phyloP scores from a whole-genome alignment of 495 filamentous ascomycete genomes.

The Neurospora sp. region DNA sequence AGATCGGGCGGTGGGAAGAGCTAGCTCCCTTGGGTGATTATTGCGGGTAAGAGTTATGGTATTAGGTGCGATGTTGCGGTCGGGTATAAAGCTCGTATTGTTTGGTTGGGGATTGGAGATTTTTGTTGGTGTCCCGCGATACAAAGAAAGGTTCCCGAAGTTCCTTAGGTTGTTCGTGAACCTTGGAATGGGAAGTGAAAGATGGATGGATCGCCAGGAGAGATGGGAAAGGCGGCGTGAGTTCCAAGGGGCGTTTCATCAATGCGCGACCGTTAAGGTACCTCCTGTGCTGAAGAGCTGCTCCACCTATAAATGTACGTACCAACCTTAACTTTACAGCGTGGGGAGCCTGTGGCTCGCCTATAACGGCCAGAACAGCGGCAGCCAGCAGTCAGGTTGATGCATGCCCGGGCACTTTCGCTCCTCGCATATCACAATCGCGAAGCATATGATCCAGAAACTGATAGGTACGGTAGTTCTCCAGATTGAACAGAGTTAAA shows the following conservation, averaged over 20 bases:
- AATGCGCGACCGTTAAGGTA: neutral
- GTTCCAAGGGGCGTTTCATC: neutral
- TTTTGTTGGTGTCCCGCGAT: neutral
- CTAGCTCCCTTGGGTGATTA: neutral
- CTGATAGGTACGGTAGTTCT: neutral
- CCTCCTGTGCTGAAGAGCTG: neutral
- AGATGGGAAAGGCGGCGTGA: neutral
- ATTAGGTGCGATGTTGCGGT: neutral
- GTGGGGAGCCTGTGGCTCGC: neutral
- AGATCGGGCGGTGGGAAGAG: neutral
- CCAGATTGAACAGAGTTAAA: neutral
- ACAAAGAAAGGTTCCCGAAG: neutral
- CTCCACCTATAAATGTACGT: neutral
- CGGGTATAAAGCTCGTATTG: neutral
- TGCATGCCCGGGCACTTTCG: neutral
- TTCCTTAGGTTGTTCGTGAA: neutral
- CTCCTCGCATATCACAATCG: neutral
- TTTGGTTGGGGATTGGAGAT: neutral
- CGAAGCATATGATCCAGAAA: neutral
- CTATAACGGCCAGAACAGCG: neutral
- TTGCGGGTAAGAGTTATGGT: neutral
- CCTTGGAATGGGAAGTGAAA: neutral
- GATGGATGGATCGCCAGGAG: neutral
- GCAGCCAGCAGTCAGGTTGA: neutral
- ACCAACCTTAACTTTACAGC: neutral